Conservation (phyloP, 2,329 filamentous ascomycete genomes). For the Aspergillus ibericus region DNA sequence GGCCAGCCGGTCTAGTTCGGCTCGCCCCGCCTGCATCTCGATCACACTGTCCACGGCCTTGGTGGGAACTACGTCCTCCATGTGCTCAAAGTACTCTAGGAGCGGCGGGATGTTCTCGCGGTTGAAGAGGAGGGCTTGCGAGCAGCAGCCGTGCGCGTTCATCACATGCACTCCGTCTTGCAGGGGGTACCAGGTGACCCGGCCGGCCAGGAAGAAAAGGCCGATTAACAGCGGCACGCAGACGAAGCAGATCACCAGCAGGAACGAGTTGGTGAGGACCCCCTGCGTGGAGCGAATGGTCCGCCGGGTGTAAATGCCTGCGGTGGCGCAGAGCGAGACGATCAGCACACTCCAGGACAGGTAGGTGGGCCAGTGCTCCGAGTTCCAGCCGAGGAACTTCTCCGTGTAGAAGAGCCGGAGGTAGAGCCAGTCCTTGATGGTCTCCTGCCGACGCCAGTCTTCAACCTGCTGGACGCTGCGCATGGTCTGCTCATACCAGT, state of each 20-base stretch:
- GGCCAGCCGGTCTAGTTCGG: slow-evolving; percentile 19
- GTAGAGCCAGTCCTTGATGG: slow-evolving; percentile 37
- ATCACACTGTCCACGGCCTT: slow-evolving; percentile 23
- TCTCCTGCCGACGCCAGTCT: slow-evolving; percentile 11
- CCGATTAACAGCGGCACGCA: slow-evolving; percentile 30
- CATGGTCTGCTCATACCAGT: slow-evolving; percentile 47
- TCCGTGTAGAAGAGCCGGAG: slow-evolving; percentile 51
- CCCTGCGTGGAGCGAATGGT: slow-evolving; percentile 16
- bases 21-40: slow-evolving; percentile 18
- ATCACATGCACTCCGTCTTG: slow-evolving; percentile 41
- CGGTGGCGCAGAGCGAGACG: slow-evolving; percentile 18
- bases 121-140: slow-evolving; percentile 48
- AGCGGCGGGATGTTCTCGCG: slow-evolving; percentile 25
- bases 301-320: slow-evolving; percentile 19
- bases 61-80: slow-evolving; percentile 12
- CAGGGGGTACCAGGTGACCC: slow-evolving; percentile 40
- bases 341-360: slow-evolving; percentile 33
- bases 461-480: slow-evolving; percentile 39
- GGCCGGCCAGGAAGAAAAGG: slow-evolving; percentile 46
- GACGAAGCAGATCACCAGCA: slow-evolving; percentile 31
- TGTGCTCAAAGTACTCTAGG: slow-evolving; percentile 16
- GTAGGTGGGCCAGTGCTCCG: slow-evolving; percentile 42
- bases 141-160: slow-evolving; percentile 47
- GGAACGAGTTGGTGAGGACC: slow-evolving; percentile 22
- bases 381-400: slow-evolving; percentile 49